Evolutionary conservation across 1,139 yeast genomes (phyloP).

Genomic region (Pneumocystis sp.): DNA sequence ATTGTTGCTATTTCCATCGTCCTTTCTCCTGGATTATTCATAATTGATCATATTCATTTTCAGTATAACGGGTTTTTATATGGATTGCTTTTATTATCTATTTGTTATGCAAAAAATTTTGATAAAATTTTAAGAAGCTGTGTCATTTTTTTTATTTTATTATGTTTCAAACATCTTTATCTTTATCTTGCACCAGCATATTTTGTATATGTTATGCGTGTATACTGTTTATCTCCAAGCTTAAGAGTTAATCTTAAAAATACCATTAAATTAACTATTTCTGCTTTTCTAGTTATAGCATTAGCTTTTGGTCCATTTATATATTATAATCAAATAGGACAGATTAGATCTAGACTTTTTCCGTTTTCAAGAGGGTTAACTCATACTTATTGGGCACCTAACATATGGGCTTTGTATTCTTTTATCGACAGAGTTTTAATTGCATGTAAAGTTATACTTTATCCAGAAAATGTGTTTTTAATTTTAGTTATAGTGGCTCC

Average conservation of each 20-base stretch:
- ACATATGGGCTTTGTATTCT: conserved; percentile 88
- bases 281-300: conserved; percentile 34
- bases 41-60: conserved; percentile 86
- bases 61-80: conserved; percentile 90
- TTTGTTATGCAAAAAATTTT: conserved; percentile 49
- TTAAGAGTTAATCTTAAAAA: conserved; percentile 42
- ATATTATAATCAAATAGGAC: conserved; percentile 47
- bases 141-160: conserved; percentile 52
- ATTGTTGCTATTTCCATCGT: conserved; percentile 73
- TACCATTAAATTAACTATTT: conserved; percentile 46
- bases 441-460: conserved; percentile 21
- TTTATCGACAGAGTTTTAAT: conserved; percentile 64
- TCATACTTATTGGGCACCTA: conserved; percentile 99
- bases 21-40: conserved; percentile 73
- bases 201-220: conserved; percentile 60
- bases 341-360: conserved; percentile 55
- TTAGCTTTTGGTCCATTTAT: conserved; percentile 69
- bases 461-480: neutral
- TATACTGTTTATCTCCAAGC: conserved; percentile 36
- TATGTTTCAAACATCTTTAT: conserved; percentile 90
- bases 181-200: conserved; percentile 90
- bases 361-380: conserved; percentile 93
- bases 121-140: conserved; percentile 50
- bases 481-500: conserved; percentile 5
- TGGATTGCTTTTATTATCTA: conserved; percentile 61